Evolutionary conservation across 2,329 filamentous ascomycete genomes (phyloP).

Genomic region (Sphaceloma murrayae): DNA sequence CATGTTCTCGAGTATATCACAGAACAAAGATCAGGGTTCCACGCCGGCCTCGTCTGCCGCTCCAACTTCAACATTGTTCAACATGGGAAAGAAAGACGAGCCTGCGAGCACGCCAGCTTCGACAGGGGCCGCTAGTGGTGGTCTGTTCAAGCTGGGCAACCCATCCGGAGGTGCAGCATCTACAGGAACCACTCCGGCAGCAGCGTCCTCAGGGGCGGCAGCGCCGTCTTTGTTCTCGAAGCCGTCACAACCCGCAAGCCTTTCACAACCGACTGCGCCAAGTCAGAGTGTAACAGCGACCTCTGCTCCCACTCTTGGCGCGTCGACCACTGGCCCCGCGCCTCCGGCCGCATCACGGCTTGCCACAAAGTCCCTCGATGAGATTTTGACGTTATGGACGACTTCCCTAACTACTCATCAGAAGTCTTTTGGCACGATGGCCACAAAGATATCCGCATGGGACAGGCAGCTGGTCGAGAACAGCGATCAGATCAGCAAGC

Average conservation of each 20-base stretch:
- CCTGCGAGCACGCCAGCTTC: slow-evolving; percentile 11
- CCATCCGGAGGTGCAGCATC: slow-evolving; percentile 2
- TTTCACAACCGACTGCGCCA: slow-evolving; percentile 7
- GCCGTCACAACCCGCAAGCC: slow-evolving; percentile 16
- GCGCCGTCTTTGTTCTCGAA: slow-evolving; percentile 19
- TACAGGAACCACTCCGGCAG: slow-evolving; percentile 18
- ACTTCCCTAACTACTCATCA: slow-evolving; percentile 92
- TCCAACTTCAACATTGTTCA: not conserved
- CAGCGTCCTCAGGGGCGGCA: slow-evolving; percentile 21
- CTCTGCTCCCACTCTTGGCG: slow-evolving; percentile 44
- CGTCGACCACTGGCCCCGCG: slow-evolving; percentile 69
- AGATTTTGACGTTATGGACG: slow-evolving; percentile 95
- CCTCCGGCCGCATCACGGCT: slow-evolving; percentile 75
- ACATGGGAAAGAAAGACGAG: slow-evolving; percentile 7
- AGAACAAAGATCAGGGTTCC: slow-evolving; percentile 18
- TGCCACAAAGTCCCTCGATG: slow-evolving; percentile 98
- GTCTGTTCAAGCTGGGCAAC: slow-evolving; percentile 17
- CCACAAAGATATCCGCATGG: slow-evolving; percentile 78
- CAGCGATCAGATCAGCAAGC: slow-evolving; percentile 84
- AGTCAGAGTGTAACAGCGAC: slow-evolving; percentile 25
- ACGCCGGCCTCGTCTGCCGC: slow-evolving; percentile 15
- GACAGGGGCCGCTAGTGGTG: slow-evolving; percentile 14
- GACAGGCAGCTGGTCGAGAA: slow-evolving; percentile 89
- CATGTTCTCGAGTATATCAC: slow-evolving; percentile 15
- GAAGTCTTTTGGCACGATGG: slow-evolving; percentile 89